Percentiles rank a stretch among this genome's conserved stretches.
phyloP scores from a whole-genome alignment of 371 early-diverging fungal genomes.

The Mucor lusitanicus region DNA sequence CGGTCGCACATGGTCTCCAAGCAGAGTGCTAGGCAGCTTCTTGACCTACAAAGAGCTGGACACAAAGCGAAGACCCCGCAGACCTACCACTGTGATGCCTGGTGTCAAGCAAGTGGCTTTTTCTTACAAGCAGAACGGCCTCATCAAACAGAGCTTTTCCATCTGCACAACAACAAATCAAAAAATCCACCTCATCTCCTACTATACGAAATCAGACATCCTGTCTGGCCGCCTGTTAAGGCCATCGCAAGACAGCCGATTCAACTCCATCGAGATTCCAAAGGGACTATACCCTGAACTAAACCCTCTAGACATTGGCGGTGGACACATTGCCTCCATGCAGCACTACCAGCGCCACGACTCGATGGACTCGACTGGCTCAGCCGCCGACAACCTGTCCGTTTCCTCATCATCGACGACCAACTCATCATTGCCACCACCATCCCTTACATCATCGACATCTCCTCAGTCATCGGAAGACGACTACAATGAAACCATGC shows the following conservation, averaged over 20 bases:
- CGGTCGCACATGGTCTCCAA: conserved; percentile 87
- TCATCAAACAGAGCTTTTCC: conserved; percentile 86
- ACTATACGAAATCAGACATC: conserved; percentile 80
- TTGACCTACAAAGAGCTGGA: conserved; percentile 80
- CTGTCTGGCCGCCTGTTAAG: conserved; percentile 45
- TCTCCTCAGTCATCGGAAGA: conserved; percentile 37
- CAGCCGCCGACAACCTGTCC: conserved; percentile 17
- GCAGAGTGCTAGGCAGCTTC: conserved; percentile 82
- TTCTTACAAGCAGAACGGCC: conserved; percentile 71
- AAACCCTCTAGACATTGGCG: conserved; percentile 44
- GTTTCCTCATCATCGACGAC: background rate
- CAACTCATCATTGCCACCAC: conserved; percentile 27
- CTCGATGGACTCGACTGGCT: conserved; percentile 17
- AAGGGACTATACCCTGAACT: conserved; percentile 62
- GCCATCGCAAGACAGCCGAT: conserved; percentile 49
- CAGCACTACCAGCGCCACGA: conserved; percentile 11
- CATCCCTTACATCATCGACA: conserved; percentile 29
- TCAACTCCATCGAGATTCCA: conserved; percentile 49
- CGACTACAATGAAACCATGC: conserved; percentile 28
- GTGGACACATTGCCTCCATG: conserved; percentile 24
- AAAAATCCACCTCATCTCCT: conserved; percentile 85
- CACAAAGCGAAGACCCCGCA: conserved; percentile 49
- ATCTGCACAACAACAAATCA: conserved; percentile 77
- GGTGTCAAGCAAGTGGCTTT: conserved; percentile 16
- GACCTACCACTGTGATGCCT: conserved; percentile 11